Conservation (phyloP, 371 early-diverging fungal genomes). For the Syncephalastrum racemosum region DNA sequence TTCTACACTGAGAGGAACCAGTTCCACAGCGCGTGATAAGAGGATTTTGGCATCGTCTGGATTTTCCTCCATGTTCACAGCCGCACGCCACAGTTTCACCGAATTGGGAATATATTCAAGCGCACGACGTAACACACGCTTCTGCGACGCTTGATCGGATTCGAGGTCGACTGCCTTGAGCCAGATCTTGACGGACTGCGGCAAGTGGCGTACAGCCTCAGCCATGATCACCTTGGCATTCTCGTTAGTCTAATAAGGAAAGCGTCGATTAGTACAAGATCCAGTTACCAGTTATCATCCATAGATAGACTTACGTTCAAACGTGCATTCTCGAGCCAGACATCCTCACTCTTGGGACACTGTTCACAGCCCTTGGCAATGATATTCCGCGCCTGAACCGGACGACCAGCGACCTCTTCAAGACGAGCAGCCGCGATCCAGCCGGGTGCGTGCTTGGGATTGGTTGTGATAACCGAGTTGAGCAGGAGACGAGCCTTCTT, state of each 20-base stretch:
- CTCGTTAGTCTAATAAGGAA: constrained; percentile 47
- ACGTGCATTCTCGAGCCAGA: constrained; percentile 96
- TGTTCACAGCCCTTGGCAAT: constrained; percentile 93
- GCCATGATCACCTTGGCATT: constrained; percentile 91
- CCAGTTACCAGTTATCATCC: neutral
- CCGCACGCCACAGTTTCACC: constrained; percentile 90
- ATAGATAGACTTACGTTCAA: constrained; percentile 57
- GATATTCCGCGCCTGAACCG: constrained; percentile 77
- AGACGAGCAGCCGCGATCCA: constrained; percentile 98
- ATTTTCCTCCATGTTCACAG: constrained; percentile 89
- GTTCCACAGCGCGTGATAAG: constrained; percentile 89
- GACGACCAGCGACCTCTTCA: constrained; percentile 91
- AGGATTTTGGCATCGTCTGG: constrained; percentile 90
- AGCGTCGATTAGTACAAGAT: neutral
- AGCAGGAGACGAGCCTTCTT: constrained; percentile 89
- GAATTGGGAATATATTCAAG: constrained; percentile 94
- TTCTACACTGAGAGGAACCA: constrained; percentile 88
- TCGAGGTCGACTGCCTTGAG: constrained; percentile 87
- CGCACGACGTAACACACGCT: constrained; percentile 90
- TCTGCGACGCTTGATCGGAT: constrained; percentile 70
- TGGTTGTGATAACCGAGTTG: constrained; percentile 87
- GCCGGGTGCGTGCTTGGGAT: constrained; percentile 94
- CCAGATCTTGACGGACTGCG: constrained; percentile 94
- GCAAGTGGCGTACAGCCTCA: constrained; percentile 86
- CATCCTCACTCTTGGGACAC: constrained; percentile 92